A percentile compares a stretch with the other conserved stretches of the same genome.
Evolutionary conservation across 1,284 basidiomycete genomes (phyloP).

Genomic region (Cryptococcus deneoformans): DNA sequence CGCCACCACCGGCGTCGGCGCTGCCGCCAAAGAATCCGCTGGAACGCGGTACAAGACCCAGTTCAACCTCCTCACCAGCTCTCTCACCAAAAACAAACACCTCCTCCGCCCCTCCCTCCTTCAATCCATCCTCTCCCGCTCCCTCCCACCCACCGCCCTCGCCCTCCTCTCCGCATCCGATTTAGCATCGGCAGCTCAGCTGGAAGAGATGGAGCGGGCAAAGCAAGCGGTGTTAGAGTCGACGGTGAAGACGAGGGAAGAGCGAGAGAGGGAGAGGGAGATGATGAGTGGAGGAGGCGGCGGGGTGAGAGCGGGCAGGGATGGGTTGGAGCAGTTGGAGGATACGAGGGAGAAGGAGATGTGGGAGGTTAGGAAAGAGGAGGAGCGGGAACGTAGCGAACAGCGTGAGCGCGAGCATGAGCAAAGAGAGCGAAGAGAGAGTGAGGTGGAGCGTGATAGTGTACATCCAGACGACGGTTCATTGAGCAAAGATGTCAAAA

Average conservation of each 20-base stretch:
- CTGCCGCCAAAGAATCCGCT: slow-evolving; percentile 35
- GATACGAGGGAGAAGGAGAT: slow-evolving; percentile 28
- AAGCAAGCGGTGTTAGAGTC: slow-evolving; percentile 32
- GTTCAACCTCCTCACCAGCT: slow-evolving; percentile 23
- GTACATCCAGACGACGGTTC: background rate
- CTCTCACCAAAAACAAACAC: slow-evolving; percentile 26
- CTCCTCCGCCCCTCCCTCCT: slow-evolving; percentile 32
- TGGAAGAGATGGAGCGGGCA: slow-evolving; percentile 31
- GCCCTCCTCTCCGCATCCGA: slow-evolving; percentile 35
- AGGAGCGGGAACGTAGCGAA: slow-evolving; percentile 10
- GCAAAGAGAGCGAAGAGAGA: background rate
- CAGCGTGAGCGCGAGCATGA: slow-evolving; percentile 3
- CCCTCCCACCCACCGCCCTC: slow-evolving; percentile 20
- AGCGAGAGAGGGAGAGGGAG: background rate
- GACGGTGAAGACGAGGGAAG: slow-evolving; percentile 32
- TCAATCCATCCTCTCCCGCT: slow-evolving; percentile 28
- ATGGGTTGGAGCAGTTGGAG: slow-evolving; percentile 39
- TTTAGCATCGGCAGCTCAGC: slow-evolving; percentile 36
- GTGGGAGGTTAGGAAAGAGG: slow-evolving; percentile 13
- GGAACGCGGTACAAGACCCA: slow-evolving; percentile 42
- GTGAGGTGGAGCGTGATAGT: background rate
- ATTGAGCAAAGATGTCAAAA: background rate
- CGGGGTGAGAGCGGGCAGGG: slow-evolving; percentile 32
- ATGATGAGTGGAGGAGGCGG: too few relatives aligned
- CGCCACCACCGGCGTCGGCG: background rate